A percentile compares a stretch with the other conserved stretches of the same genome.
phyloP scores from a whole-genome alignment of 345 rosid genomes.

The Triadica sebifera region DNA sequence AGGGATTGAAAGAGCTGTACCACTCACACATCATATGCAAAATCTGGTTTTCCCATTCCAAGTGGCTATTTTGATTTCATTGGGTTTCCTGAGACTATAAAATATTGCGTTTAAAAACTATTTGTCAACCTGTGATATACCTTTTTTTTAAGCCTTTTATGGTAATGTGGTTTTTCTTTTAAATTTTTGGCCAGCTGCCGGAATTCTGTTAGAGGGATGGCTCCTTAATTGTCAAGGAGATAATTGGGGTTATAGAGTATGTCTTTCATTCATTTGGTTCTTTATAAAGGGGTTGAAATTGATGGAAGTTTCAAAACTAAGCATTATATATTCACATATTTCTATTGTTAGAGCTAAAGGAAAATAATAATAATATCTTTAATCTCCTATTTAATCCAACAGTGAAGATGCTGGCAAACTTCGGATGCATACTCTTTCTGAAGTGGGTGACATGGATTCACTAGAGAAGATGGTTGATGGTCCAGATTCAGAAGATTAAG shows the following conservation, averaged over 20 bases:
- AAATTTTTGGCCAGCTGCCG: slow-evolving; percentile 57
- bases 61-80: background rate
- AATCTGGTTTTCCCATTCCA: background rate
- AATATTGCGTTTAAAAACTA: background rate
- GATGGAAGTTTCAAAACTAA: background rate
- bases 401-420: slow-evolving; percentile 88
- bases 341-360: background rate
- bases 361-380: no score
- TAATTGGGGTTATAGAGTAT: slow-evolving; percentile 93
- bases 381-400: slow-evolving; percentile 16
- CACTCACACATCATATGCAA: background rate
- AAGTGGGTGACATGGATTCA: slow-evolving; percentile 78
- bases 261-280: slow-evolving; percentile 21
- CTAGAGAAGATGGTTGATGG: slow-evolving; percentile 80
- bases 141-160: no score
- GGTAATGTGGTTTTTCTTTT: slow-evolving; percentile 17
- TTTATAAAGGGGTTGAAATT: no score
- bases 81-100: background rate
- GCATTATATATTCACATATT: background rate
- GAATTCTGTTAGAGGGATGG: slow-evolving; percentile 77
- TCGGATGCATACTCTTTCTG: slow-evolving; percentile 67
- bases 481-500: slow-evolving; percentile 52
- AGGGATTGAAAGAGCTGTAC: background rate
- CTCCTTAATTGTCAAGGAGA: slow-evolving; percentile 84
- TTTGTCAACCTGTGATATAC: background rate